A percentile compares a stretch with the other conserved stretches of the same genome.
Evolutionary conservation across 2,329 filamentous ascomycete genomes (phyloP).

Genomic region (Grosmannia penicillata): DNA sequence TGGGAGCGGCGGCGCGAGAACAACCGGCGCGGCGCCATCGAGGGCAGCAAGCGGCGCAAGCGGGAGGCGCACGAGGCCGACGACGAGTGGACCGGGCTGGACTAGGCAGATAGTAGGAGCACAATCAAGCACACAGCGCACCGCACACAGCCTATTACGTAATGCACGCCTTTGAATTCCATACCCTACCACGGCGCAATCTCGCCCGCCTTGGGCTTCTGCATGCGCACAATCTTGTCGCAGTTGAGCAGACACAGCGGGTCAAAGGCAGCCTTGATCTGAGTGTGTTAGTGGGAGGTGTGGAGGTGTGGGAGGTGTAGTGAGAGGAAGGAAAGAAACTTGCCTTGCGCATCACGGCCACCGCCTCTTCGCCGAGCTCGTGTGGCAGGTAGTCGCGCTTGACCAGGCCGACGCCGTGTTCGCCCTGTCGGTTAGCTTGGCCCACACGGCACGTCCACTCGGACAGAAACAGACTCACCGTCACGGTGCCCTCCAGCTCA

Average conservation of each 20-base stretch:
- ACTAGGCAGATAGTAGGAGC: slow-evolving; percentile 4
- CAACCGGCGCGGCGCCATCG: slow-evolving; percentile 47
- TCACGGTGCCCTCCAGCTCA: slow-evolving; percentile 73
- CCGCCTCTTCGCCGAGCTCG: slow-evolving; percentile 58
- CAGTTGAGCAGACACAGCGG: slow-evolving; percentile 56
- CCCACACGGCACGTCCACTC: too few relatives aligned
- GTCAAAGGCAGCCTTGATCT: slow-evolving; percentile 68
- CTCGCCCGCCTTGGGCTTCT: slow-evolving; percentile 36
- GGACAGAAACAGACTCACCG: slow-evolving; percentile 34
- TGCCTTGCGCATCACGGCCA: slow-evolving; percentile 73
- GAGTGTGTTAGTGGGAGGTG: not conserved
- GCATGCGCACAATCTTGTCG: slow-evolving; percentile 52
- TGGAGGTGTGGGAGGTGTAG: slow-evolving; percentile 4
- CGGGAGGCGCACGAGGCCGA: slow-evolving; percentile 10
- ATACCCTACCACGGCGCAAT: slow-evolving; percentile 27
- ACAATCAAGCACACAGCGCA: not conserved
- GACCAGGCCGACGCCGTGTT: slow-evolving; percentile 71
- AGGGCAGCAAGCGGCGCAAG: slow-evolving; percentile 43
- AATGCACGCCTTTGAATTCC: too few relatives aligned
- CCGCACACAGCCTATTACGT: not conserved
- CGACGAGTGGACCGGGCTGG: slow-evolving; percentile 17
- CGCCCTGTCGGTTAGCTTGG: too few relatives aligned
- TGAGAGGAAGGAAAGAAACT: slow-evolving; percentile 9
- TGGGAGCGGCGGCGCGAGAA: slow-evolving; percentile 57
- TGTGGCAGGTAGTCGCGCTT: slow-evolving; percentile 74